Base-by-base conservation (phyloP, 371 early-diverging fungal species). In the Mucor piriformis region DNA sequence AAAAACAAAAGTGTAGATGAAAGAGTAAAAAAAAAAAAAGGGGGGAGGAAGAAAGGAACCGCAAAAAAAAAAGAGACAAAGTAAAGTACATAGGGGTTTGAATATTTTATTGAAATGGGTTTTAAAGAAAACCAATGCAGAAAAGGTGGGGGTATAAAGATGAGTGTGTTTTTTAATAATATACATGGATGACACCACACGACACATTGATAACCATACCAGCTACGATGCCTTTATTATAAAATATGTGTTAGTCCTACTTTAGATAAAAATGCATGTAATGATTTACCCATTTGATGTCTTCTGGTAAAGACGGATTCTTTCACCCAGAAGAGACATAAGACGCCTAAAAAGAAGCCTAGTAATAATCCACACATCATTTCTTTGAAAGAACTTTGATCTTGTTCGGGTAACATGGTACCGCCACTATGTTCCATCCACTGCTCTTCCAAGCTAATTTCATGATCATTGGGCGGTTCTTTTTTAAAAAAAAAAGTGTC, bases 251-350 rank as follows among this genome's bases (percentile, higher is more conserved):
- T 6, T 13, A 34, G 21, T n/a, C n/a, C n/a, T n/a, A n/a, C n/a
- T n/a, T 4, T 29, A 5, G 3, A 29, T 27, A 46, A 3, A 48
- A 35, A 11, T 21, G 25, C 18, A 32, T 16, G 42, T 43, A 37
- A 3, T 21, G 21, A 12, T 23, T 51, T 63, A 63, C 87, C 87
- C 74, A 88, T 79, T 48, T 88, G 87, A 61, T 89, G 89, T 40
- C 84, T 63, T 46, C 84, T 61, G 6, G 83, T 82, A 65, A 88
- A 89, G 2, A 87, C 79, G 2, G 81, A 76, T 61, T 89, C 89
- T 55, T 79, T 83, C 54, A 88, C 74, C 86, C 86, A 87, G 61
- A 88, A 87, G 16, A 89, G 51, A 24, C 79, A 77, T 1, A 89
- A 64, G 12, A 89, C 64, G 3, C 87, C 87, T 54, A 84, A 66